Evolutionary conservation across 495 filamentous ascomycete species (phyloP).

Genomic region (Penicillium canariense): DNA sequence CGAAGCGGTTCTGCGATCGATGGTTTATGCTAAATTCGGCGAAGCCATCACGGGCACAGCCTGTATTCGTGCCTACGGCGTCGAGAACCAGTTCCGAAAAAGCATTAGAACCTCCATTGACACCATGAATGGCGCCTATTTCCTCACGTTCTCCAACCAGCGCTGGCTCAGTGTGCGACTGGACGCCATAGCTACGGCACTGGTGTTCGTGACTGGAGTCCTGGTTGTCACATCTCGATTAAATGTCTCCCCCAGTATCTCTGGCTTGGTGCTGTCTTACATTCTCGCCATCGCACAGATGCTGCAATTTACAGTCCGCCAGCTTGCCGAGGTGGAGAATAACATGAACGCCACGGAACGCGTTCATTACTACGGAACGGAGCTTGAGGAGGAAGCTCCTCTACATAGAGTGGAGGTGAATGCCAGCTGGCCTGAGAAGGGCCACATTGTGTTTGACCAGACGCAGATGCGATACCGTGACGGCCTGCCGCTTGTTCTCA

Average conservation of each 20-base stretch:
- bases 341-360: slow-evolving; percentile 96
- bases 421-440: slow-evolving; percentile 75
- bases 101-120: slow-evolving; percentile 72
- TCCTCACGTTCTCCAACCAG: slow-evolving; percentile 90
- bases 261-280: slow-evolving; percentile 85
- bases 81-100: slow-evolving; percentile 68
- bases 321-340: slow-evolving; percentile 95
- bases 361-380: slow-evolving; percentile 84
- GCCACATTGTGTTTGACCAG: slow-evolving; percentile 79
- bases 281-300: slow-evolving; percentile 93
- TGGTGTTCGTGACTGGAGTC: slow-evolving; percentile 86
- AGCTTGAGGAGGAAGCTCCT: slow-evolving; percentile 85
- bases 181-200: slow-evolving; percentile 73
- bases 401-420: slow-evolving; percentile 66
- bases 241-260: slow-evolving; percentile 76
- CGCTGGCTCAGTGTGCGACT: slow-evolving; percentile 85
- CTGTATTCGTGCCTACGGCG: slow-evolving; percentile 84
- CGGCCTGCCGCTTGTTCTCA: slow-evolving; percentile 79
- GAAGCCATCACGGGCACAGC: slow-evolving; percentile 82
- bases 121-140: slow-evolving; percentile 91
- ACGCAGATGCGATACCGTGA: slow-evolving; percentile 89
- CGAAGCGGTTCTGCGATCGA: slow-evolving; percentile 82
- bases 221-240: slow-evolving; percentile 94
- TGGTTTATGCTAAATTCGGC: slow-evolving; percentile 86
- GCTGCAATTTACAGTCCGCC: slow-evolving; percentile 91